Evolutionary conservation across 2,329 filamentous ascomycete genomes (phyloP).

Genomic region (Akanthomyces uredinophilus): DNA sequence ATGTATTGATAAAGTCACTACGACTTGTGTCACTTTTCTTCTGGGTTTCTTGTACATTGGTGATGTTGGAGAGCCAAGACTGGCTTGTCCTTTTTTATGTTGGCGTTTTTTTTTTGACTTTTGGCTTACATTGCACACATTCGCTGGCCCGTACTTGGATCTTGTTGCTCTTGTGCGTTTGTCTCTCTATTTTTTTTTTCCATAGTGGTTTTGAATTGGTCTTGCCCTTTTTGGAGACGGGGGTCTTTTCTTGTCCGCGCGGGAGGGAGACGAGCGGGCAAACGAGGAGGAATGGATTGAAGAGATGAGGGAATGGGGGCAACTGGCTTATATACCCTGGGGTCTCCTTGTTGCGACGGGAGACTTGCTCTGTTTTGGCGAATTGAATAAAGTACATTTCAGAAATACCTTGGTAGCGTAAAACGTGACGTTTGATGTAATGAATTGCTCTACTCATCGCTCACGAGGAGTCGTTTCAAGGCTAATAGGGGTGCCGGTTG

Average conservation of each 20-base stretch:
- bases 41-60: neutral
- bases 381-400: constrained; percentile 4
- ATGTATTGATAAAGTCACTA: neutral
- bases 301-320: no score
- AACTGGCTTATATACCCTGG: neutral
- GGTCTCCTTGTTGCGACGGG: neutral
- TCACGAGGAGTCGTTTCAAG: no score
- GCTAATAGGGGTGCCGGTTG: no score
- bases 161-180: neutral
- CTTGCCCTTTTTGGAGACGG: neutral
- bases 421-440: no score
- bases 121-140: neutral
- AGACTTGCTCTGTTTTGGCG: neutral
- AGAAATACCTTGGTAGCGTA: no score
- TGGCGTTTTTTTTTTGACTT: no score
- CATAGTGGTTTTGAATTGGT: neutral
- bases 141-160: neutral
- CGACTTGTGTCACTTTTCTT: neutral
- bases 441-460: no score
- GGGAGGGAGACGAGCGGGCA: no score
- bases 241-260: no score
- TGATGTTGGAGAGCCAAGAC: neutral
- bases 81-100: neutral
- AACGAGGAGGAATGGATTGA: no score
- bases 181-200: neutral